Conservation (phyloP, 2,329 filamentous ascomycete species). For the Aphanocladium album region DNA sequence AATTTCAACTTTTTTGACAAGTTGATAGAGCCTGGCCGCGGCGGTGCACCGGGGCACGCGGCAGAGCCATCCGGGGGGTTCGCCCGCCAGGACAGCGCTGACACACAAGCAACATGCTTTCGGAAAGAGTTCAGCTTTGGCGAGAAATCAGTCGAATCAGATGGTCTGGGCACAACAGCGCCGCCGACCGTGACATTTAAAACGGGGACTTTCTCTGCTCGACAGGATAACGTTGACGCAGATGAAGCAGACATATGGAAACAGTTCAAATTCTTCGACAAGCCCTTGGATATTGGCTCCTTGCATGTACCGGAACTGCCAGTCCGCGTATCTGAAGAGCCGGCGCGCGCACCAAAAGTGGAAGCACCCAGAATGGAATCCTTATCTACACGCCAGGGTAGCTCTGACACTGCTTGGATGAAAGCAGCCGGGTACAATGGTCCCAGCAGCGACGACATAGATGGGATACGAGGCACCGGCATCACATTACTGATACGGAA, state of each 20-base stretch:
- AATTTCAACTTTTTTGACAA: not conserved
- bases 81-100: no score
- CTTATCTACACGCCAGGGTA: not conserved
- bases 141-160: slow-evolving; percentile 12
- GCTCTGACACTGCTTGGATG: not conserved
- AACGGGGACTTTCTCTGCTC: no score
- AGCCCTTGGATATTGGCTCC: not conserved
- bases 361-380: not conserved
- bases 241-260: not conserved
- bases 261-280: not conserved
- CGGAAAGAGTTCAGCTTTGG: not conserved
- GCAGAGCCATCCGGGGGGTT: no score
- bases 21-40: not conserved
- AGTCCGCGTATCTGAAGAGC: no score
- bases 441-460: no score
- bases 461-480: slow-evolving; percentile 10
- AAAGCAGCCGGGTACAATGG: no score
- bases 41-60: not conserved
- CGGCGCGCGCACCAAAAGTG: no score
- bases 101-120: no score
- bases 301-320: not conserved
- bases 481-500: slow-evolving; percentile 23
- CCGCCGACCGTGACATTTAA: no score
- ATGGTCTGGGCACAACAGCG: not conserved
- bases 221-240: no score